Evolutionary conservation across 2,329 filamentous ascomycete species (phyloP).

Genomic region (Colletotrichum coccodes): DNA sequence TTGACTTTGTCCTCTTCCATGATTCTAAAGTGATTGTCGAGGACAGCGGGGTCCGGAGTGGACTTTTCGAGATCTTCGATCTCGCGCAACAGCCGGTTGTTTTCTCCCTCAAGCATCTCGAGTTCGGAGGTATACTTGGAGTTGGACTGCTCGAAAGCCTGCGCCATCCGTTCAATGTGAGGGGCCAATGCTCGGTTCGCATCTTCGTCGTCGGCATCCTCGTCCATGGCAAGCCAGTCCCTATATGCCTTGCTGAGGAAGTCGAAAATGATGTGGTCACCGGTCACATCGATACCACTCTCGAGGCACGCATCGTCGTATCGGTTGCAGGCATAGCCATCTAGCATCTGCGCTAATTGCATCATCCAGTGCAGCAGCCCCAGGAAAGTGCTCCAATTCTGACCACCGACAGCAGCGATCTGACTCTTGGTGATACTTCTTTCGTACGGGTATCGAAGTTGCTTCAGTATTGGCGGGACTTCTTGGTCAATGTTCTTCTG

Average conservation of each 20-base stretch:
- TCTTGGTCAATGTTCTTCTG: slow-evolving; percentile 96
- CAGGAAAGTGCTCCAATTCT: slow-evolving; percentile 96
- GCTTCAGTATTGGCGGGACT: slow-evolving; percentile 90
- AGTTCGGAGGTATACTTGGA: slow-evolving; percentile 87
- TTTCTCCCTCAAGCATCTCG: slow-evolving; percentile 86
- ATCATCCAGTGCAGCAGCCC: slow-evolving; percentile 99
- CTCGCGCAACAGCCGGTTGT: slow-evolving; percentile 81
- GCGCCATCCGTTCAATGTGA: slow-evolving; percentile 88
- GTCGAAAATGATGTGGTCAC: slow-evolving; percentile 93
- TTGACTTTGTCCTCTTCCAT: slow-evolving; percentile 95
- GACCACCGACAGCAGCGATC: slow-evolving; percentile 91
- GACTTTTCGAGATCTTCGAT: slow-evolving; percentile 91
- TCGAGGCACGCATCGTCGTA: slow-evolving; percentile 94
- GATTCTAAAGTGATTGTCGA: slow-evolving; percentile 92
- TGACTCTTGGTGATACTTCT: slow-evolving; percentile 97
- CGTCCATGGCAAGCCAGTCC: slow-evolving; percentile 93
- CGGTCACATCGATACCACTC: slow-evolving; percentile 85
- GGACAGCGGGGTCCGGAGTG: slow-evolving; percentile 81
- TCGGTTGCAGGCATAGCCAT: slow-evolving; percentile 79
- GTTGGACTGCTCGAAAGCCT: slow-evolving; percentile 86
- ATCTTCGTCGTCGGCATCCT: slow-evolving; percentile 87
- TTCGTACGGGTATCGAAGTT: slow-evolving; percentile 93
- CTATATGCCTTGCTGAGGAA: slow-evolving; percentile 91
- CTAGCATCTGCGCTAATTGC: slow-evolving; percentile 94
- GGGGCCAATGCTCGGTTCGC: slow-evolving; percentile 82